Percentiles rank a stretch among this genome's conserved stretches.
Evolutionary conservation across 306 rosid genomes (phyloP).

Genomic region (Biancaea sappan): DNA sequence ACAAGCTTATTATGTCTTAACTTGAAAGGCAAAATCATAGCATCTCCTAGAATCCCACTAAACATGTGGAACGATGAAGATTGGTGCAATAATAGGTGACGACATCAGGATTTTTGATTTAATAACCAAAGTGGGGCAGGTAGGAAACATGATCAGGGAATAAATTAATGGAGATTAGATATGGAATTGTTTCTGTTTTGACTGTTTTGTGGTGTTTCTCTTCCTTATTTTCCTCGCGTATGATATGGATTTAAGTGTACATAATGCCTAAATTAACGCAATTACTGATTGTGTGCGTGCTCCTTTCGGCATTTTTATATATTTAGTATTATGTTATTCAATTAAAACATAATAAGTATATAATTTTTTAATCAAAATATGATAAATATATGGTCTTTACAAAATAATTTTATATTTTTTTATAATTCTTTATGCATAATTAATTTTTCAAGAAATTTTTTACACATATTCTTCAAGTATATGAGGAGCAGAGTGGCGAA

Average conservation of each 20-base stretch:
- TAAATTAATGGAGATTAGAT: not conserved
- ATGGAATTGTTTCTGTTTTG: not conserved
- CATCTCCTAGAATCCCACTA: not conserved
- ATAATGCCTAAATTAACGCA: not conserved
- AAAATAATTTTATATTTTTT: too few species aligned
- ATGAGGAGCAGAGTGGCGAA: too few species aligned
- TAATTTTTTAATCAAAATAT: too few species aligned
- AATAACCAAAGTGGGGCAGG: not conserved
- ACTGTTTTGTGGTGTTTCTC: not conserved
- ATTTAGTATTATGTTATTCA: too few species aligned
- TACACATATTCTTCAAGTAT: too few species aligned
- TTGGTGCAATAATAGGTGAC: not conserved
- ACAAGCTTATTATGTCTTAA: too few species aligned
- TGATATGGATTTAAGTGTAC: not conserved
- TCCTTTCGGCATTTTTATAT: not conserved
- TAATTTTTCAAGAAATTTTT: too few species aligned
- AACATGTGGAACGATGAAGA: slow-evolving; percentile 18
- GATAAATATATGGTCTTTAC: too few species aligned
- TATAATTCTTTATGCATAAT: too few species aligned
- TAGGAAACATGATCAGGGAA: not conserved
- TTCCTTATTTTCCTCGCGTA: slow-evolving; percentile 20
- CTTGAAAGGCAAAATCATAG: not conserved
- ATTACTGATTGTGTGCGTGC: not conserved
- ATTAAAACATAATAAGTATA: too few species aligned
- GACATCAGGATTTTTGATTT: slow-evolving; percentile 27